Evolutionary conservation across 2,329 filamentous ascomycete genomes (phyloP), one percentile per base, ranked within the genome.

Genomic region (Diplodia scrobiculata): DNA sequence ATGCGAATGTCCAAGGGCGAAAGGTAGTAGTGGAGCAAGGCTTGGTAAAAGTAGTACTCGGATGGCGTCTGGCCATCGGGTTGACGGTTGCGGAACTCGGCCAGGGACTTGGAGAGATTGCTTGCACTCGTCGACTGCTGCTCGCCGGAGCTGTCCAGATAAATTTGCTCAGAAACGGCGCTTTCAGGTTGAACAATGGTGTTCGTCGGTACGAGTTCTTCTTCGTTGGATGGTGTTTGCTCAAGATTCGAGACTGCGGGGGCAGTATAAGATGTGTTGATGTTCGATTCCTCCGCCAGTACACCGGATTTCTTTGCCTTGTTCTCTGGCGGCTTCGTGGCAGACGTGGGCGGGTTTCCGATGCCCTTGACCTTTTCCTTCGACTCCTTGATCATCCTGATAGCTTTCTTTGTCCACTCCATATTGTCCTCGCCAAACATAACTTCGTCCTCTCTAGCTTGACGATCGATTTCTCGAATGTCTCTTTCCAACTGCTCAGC

Each of bases 1-100:
- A 97, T 97, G 60, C 93, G 88, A 68, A 97, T 97, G 74, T 97
- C 93, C 38, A 97, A 83, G 0, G 93, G 89, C 0, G 92, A 96
- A 3, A 97, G 84, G 72, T 97, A 97, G 58, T 96, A 90, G 72
- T 97, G 93, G 25, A 91, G 89, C 1, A 93, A 84, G 0, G 91
- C 89, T 71, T 92, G 91, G 77, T 97, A 97, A 75, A 97, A 97
- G 77, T 89, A 92, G 71, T 94, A 96, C 66, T 87, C 85, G 19
- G 80, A 76, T 0, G 81, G 79, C 3, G 76, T 76, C 27, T 77
- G 72, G 60, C 80, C 79, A 50, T 79, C 79, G 68, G 81, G 78
- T 19, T 78, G 74, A 36, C 47, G 19, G 11, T n/a, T 62, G 2
- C 65, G 65, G 14, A 66, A 62, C n/a, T 66, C 55, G 7, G 65